Base-by-base conservation (phyloP, 257 asterid genomes). In the Striga asiatica region DNA sequence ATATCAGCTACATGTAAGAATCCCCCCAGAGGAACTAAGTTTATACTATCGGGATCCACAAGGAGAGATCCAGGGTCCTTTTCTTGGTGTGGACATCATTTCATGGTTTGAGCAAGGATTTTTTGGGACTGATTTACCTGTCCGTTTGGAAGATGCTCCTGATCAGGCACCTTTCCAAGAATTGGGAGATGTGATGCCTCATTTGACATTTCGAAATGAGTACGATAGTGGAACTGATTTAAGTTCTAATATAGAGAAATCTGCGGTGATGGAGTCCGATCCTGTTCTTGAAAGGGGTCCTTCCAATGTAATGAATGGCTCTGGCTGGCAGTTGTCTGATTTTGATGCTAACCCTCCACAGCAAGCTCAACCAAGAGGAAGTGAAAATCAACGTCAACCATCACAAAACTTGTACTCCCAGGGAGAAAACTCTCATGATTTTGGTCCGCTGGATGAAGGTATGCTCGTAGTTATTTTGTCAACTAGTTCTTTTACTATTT, bases 91-190 rank as follows among this genome's bases (percentile, higher is more conserved):
- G 48, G 99, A 92, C 67, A 84, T 92, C 62, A 82, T 92, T 48
- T 80, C 97, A 43, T 92, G 99, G 99, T 88, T 69, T 72, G 99
- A 92, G 56, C 97, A 88, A 74, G 99, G 99, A 9, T 92, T 84
- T 75, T 92, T 92, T 64, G 99, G 97, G 60, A 69, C 76, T 10
- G 97, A 92, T 66, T 76, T 92, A 67, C 97, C 91, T 17, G 97
- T 92, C 49, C 94, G 97, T 64, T 76, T 81, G 72, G 95, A 75
- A 69, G 94, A 78, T 82, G 95, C 94, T 61, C 84, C 93, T 32
- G 85, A 76, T 54, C 94, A 71, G 43, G 71, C 80, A 9, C 88
- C 86, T 16, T 92, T 92, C 71, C 56, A 28, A 41, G 91, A 88
- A 69, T 69, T 92, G 74, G 97, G 97, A 59, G 94, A 88, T 51